Base-by-base conservation (phyloP, 805 yeast species). In the Saccharomyces jurei region DNA sequence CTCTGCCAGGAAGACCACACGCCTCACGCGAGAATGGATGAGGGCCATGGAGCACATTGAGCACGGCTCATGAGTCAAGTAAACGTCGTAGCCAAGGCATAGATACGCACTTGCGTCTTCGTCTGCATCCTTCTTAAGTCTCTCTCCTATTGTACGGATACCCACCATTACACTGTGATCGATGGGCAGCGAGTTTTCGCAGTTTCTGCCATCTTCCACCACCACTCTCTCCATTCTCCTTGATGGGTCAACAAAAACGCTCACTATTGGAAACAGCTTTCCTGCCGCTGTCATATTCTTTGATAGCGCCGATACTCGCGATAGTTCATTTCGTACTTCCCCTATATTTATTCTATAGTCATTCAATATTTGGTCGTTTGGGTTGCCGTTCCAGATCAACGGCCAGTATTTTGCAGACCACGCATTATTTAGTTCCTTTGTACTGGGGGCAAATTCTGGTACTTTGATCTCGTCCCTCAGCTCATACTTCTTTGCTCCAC, bases 41-140 rank as follows among this genome's bases (percentile, higher is more conserved):
- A 94, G 74, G 0, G 98, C 98, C 99, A 94, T 94, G 6, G 88
- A 73, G 65, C 99, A 94, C 97, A 92, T 94, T 0, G 89, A 81
- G 64, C 99, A 94, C 0, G 99, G 99, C 68, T 94, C 99, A 66
- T 90, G 96, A 0, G 96, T 86, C 1, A 95, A 87, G 65, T 87
- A 89, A 0, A 94, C 89, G 57, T 87, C 83, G 59, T 82, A 77
- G 52, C 84, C 80, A 36, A 85, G 79, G 65, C 98, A 91, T 2
- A 94, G 75, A 64, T 94, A 94, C 30, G 63, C 51, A 63, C 61
- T 48, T 51, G 57, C 46, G 52, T 54, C 4, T 46, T 41, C 1
- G 54, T 87, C 94, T 0, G 28, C 48, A 9, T 49, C 46, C 3
- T 47, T 46, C 47, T 50, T 58, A 21, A 58, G 60, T 26, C 60